Base-by-base conservation (phyloP, 192 early-diverging fungal genomes). In the Backusella psychrophila region DNA sequence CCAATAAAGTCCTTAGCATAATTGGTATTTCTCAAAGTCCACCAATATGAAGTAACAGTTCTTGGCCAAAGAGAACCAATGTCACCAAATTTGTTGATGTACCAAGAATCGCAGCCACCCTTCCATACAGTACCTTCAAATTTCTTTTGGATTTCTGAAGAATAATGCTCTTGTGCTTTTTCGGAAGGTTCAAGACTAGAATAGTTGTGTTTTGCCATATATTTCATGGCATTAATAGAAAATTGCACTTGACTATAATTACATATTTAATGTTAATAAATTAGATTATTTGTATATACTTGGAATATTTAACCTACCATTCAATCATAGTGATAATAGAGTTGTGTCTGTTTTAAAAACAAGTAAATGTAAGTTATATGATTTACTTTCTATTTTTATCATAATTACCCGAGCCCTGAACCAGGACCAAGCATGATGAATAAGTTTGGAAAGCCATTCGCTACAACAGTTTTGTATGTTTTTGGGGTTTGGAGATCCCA, bases 261-360 rank as follows among this genome's bases (percentile, higher is more conserved):
- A 49, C 3, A 33, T 33, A 33, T 33, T 33, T 33, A 49, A 49
- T 49, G 46, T 49, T 49, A 31, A 74, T 21, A 38, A 39, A 6
- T 17, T 11, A 78, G 4, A 0, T 23, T 0, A 19, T 11, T 56
- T 38, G 70, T 15, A 33, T 52, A 71, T 17, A 0, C 36, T 0
- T 15, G 41, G 19, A 21, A 19, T 17, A 39, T 19, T 26, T 36
- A 67, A 52, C 46, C 69, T 77, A 73, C 77, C 52, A 69, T 74
- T 90, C 89, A 33, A 88, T 81, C 82, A 88, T 87, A 68, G 80
- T 79, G n/a, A 89, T 39, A 33, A 89, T 81, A 49, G 83, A 85
- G 34, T 82, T 81, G 65, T 89, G 88, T 36, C 38, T 39, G 9
- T 8, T 39, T 39, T 39, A 39, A 39, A 33, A 39, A 39, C 11